phyloP scores from a whole-genome alignment of 2,329 filamentous ascomycete genomes.

The Emericellopsis atlantica region DNA sequence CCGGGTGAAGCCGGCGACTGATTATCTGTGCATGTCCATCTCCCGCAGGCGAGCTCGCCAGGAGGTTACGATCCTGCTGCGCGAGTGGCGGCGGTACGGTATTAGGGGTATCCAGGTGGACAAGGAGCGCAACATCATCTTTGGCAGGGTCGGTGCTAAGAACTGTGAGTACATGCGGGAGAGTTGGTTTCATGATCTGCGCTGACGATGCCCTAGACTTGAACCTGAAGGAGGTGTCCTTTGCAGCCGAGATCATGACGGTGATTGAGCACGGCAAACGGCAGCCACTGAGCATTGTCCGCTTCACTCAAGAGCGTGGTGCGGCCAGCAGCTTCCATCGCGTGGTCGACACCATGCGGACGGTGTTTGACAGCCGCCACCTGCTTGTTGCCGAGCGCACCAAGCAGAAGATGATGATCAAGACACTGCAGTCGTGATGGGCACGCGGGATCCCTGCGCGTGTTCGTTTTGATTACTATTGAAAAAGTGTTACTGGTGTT shows the following conservation, averaged over 20 bases:
- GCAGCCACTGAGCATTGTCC: slow-evolving; percentile 64
- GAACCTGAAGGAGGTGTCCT: slow-evolving; percentile 74
- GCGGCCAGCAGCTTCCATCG: slow-evolving; percentile 80
- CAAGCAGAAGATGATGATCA: slow-evolving; percentile 62
- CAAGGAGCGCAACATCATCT: slow-evolving; percentile 66
- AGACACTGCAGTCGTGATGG: slow-evolving; percentile 43
- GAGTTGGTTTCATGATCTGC: neutral
- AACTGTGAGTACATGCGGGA: slow-evolving; percentile 52
- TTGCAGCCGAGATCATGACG: slow-evolving; percentile 78
- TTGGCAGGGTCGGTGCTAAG: slow-evolving; percentile 59
- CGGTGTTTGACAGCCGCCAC: slow-evolving; percentile 50
- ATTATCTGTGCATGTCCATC: slow-evolving; percentile 62
- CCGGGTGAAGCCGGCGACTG: slow-evolving; percentile 71
- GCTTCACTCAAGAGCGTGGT: slow-evolving; percentile 84
- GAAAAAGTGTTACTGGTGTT: neutral
- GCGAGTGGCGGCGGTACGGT: slow-evolving; percentile 73
- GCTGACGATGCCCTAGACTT: slow-evolving; percentile 39
- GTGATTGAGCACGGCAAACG: slow-evolving; percentile 75
- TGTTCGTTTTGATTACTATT: too few relatives aligned
- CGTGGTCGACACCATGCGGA: slow-evolving; percentile 65
- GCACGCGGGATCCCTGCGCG: neutral
- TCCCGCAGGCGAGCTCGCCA: slow-evolving; percentile 58
- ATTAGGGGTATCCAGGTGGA: slow-evolving; percentile 69
- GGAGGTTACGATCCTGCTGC: slow-evolving; percentile 62
- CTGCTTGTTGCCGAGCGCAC: slow-evolving; percentile 56